Evolutionary conservation across 2,329 filamentous ascomycete species (phyloP), one percentile per base, ranked within the genome.

Genomic region (Aureobasidium uvarum): DNA sequence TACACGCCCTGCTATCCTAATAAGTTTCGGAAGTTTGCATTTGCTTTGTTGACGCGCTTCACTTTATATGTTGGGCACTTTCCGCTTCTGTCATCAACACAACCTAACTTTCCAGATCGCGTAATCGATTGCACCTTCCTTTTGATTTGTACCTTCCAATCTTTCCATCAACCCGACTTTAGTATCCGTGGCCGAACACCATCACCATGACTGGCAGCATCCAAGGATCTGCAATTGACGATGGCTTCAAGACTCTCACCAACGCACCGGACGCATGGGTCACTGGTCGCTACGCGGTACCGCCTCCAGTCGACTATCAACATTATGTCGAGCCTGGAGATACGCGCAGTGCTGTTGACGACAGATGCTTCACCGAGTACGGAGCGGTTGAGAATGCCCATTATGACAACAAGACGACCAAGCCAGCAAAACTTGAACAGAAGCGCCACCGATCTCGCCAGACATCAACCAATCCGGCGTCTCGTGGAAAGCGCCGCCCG

Each of bases 251-350:
- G n/a, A 28, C 36, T 23, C 60, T 63, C 5, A 63, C 46, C 38
- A 63, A 52, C 31, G 48, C 60, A 16, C 46, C 48, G 11, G 48
- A 63, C 41, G 48, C 60, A 2, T 62, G 58, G 58, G 16, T 31
- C 1, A 41, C 58, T 51, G 58, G 58, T 28, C 58, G 33, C 23
- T n/a, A 52, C 20, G 25, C 50, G 11, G n/a, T 20, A 23, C 20
- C 52, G 10, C 43, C 28, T 18, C 20, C 41, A 11, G 33, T 65
- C 11, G 41, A 65, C 16, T 51, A 59, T 36, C 63, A 65, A 36
- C 52, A 65, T 3, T 59, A 50, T 25, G 52, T 65, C n/a, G 63
- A 58, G 36, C 54, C 63, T 31, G 63, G 63, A 50, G 63, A 65
- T 31, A 25, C 43, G 14, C 36, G 63, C 31, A 59, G 63, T 10